phyloP scores from a whole-genome alignment of 306 rosid species.

The Cucurbita argyrosperma region DNA sequence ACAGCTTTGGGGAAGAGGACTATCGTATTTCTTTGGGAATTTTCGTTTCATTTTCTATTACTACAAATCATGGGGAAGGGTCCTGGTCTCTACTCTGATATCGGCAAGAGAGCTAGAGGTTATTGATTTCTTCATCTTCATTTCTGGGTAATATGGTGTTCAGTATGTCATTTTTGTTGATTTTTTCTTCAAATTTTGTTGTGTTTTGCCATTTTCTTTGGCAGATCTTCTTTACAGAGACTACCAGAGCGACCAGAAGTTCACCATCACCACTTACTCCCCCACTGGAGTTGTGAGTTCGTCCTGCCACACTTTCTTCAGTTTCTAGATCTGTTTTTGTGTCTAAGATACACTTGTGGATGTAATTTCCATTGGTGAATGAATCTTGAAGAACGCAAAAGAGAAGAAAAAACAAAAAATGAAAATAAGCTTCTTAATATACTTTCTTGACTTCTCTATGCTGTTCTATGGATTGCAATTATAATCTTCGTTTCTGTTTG shows the following conservation, averaged over 20 bases:
- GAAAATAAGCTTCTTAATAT: background rate
- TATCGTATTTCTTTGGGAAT: background rate
- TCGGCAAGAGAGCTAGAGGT: constrained; percentile 78
- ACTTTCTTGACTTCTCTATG: background rate
- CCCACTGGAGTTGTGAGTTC: constrained; percentile 72
- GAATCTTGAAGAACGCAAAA: background rate
- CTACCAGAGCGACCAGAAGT: constrained; percentile 84
- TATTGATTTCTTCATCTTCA: background rate
- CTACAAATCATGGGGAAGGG: constrained; percentile 56
- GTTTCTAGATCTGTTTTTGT: background rate
- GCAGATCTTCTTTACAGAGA: constrained; percentile 83
- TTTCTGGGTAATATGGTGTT: background rate
- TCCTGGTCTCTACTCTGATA: constrained; percentile 88
- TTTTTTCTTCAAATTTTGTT: background rate
- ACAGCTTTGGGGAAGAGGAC: background rate
- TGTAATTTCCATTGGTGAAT: background rate
- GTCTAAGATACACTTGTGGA: background rate
- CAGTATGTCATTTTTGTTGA: background rate
- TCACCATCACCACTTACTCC: constrained; percentile 75
- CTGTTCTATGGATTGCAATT: background rate
- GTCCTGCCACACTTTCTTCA: background rate
- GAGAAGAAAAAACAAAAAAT: background rate
- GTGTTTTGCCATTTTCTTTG: background rate
- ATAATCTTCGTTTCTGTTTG: background rate
- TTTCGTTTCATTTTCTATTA: background rate